phyloP scores from a whole-genome alignment of 805 yeast genomes.

The Torulaspora microellipsoides region DNA sequence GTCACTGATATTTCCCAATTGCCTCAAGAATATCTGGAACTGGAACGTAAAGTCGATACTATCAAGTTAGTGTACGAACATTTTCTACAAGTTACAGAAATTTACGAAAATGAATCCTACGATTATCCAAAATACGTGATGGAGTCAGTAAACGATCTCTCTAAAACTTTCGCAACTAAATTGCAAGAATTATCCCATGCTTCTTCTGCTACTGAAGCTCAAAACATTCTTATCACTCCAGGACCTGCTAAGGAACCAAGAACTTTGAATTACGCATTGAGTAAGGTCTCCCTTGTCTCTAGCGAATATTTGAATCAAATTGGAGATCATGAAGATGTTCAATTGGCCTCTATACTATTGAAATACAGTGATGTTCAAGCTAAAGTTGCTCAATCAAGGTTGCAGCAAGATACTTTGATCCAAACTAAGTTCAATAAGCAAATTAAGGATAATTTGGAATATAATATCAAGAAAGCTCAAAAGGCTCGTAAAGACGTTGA shows the following conservation, averaged over 20 bases:
- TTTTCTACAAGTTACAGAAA: conserved; percentile 47
- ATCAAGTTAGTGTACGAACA: conserved; percentile 62
- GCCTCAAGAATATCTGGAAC: conserved; percentile 73
- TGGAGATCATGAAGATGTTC: conserved; percentile 40
- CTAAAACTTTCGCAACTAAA: conserved; percentile 59
- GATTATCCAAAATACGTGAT: conserved; percentile 73
- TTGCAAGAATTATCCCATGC: conserved; percentile 68
- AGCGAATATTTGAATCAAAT: conserved; percentile 33
- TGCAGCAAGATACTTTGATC: conserved; percentile 75
- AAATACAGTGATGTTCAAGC: conserved; percentile 65
- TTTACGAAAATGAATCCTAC: conserved; percentile 70
- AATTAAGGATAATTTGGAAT: conserved; percentile 56
- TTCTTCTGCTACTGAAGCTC: conserved; percentile 76
- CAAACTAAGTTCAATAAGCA: conserved; percentile 64
- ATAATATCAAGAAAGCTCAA: conserved; percentile 57
- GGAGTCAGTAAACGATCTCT: conserved; percentile 71
- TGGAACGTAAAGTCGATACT: conserved; percentile 70
- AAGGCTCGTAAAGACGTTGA: conserved; percentile 70
- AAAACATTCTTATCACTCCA: conserved; percentile 56
- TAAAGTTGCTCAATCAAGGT: conserved; percentile 75
- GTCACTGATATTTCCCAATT: conserved; percentile 80
- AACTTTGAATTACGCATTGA: conserved; percentile 76
- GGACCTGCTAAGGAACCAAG: conserved; percentile 52
- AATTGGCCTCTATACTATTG: conserved; percentile 58
- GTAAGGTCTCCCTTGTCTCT: conserved; percentile 61